Base-by-base conservation (phyloP, 129 eudicot species). In the Arctium minus region DNA sequence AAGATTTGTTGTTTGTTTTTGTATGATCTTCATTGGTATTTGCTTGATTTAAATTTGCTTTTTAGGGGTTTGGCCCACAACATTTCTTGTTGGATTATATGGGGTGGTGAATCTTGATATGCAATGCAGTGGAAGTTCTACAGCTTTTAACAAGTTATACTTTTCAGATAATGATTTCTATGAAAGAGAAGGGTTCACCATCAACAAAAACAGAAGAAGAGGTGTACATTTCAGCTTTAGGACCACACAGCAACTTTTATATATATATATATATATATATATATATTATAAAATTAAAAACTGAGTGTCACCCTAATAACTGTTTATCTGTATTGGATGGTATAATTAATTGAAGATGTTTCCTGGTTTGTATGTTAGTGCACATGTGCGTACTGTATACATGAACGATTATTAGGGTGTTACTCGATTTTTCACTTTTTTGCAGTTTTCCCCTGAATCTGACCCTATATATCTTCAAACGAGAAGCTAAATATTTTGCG, bases 171-270 rank as follows among this genome's bases (percentile, higher is more conserved):
- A 88, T 91, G 94, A 87, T 95, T 93, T 89, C 84, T 86, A 84
- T 92, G 97, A 91, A 87, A 91, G 85, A 92, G 92, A 91, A 89
- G 92, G 88, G 87, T 90, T 93, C 98, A 89, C 91, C 83, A 86
- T 88, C 87, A 89, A 84, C 90, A 92, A 87, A 92, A 90, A 92
- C 89, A 94, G 83, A 89, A 87, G 91, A 94, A 97, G 97, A 91
- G 86, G 86, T 83, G 84, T 85, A 85, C 4, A 69, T 64, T 86
- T 79, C 92, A 82, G 83, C 82, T 78, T 89, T 87, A 87, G 95
- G 95, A 90, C 98, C 97, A 91, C 96, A 30, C 60, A 38, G 17
- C 38, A 17, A 70, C 64, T 77, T 69, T 13, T 53, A 15, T 53
- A 12, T 8, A 44, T 44, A 8, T 44, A 44, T 46, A 46, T 2